Conservation (phyloP, 305 asterid genomes). For the Ajuga reptans region DNA sequence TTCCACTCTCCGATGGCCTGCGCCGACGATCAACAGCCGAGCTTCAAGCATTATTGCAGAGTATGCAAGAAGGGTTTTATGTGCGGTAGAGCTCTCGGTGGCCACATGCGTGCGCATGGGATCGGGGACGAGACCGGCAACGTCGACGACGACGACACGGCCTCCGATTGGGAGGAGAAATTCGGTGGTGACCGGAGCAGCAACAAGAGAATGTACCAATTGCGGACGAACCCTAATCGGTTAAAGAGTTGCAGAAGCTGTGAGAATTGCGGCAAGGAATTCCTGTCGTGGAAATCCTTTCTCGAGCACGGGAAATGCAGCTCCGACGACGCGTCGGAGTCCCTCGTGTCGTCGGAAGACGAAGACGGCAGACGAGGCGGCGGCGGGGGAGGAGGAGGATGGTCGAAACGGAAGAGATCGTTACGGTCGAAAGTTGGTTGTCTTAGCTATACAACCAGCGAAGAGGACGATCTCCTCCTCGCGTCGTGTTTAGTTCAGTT, state of each 20-base stretch:
- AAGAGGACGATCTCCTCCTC: conserved; percentile 66
- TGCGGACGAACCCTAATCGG: conserved; percentile 79
- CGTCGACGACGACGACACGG: conserved; percentile 51
- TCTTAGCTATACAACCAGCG: conserved; percentile 31
- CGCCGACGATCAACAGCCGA: conserved; percentile 42
- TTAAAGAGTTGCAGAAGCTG: conserved; percentile 62
- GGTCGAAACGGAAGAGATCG: conserved; percentile 74
- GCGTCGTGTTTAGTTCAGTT: conserved; percentile 69
- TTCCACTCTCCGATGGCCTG: conserved; percentile 40
- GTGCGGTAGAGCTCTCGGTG: conserved; percentile 93
- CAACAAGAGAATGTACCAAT: conserved; percentile 59
- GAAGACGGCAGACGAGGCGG: conserved; percentile 27
- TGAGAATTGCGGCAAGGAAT: conserved; percentile 89
- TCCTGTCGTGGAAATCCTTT: conserved; percentile 81
- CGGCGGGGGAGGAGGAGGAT: conserved; percentile 34
- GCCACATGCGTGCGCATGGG: conserved; percentile 98
- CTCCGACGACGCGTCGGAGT: conserved; percentile 64
- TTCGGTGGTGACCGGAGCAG: conserved; percentile 31
- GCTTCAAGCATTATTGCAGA: conserved; percentile 72
- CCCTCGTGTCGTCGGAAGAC: conserved; percentile 52
- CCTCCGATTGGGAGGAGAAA: conserved; percentile 72
- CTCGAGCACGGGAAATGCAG: conserved; percentile 80
- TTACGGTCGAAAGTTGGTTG: conserved; percentile 54
- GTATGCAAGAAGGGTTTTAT: conserved; percentile 92
- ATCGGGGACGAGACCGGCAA: conserved; percentile 55